Evolutionary conservation across 352 stramenopile genomes (phyloP).

Genomic region (Phytophthora litchii): DNA sequence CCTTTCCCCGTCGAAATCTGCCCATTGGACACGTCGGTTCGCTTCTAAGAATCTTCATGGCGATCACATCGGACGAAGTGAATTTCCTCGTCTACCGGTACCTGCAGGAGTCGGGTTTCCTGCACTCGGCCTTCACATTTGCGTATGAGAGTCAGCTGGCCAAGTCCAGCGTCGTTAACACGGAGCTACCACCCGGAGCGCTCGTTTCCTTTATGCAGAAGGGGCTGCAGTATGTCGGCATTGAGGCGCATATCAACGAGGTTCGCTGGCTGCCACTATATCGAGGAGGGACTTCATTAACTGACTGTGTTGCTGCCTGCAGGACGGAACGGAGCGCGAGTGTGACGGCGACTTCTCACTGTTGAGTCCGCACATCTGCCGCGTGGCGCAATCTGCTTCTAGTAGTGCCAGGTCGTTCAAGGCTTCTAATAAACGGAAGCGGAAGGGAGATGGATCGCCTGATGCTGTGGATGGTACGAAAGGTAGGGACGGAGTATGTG

Average conservation of each 20-base stretch:
- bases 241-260: conserved; percentile 91
- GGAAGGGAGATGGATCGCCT: conserved; percentile 73
- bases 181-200: conserved; percentile 95
- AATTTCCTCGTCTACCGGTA: conserved; percentile 99
- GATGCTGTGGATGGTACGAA: conserved; percentile 68
- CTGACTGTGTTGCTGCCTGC: conserved; percentile 7
- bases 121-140: conserved; percentile 99
- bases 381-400: conserved; percentile 77
- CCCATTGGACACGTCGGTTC: neutral
- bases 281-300: neutral
- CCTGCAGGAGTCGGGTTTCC: conserved; percentile 96
- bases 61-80: conserved; percentile 95
- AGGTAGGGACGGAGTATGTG: conserved; percentile 35
- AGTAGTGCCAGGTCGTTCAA: conserved; percentile 70
- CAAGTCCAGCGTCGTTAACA: conserved; percentile 92
- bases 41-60: conserved; percentile 52
- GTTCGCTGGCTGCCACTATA: conserved; percentile 30
- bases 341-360: conserved; percentile 92
- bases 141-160: conserved; percentile 97
- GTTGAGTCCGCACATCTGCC: conserved; percentile 92
- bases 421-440: conserved; percentile 84
- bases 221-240: conserved; percentile 94
- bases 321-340: conserved; percentile 87
- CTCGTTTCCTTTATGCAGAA: conserved; percentile 99
- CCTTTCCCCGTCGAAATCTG: neutral